Evolutionary conservation across 371 early-diverging fungal genomes (phyloP), one percentile per base, ranked within the genome.

Genomic region (Globomyces sp.): DNA sequence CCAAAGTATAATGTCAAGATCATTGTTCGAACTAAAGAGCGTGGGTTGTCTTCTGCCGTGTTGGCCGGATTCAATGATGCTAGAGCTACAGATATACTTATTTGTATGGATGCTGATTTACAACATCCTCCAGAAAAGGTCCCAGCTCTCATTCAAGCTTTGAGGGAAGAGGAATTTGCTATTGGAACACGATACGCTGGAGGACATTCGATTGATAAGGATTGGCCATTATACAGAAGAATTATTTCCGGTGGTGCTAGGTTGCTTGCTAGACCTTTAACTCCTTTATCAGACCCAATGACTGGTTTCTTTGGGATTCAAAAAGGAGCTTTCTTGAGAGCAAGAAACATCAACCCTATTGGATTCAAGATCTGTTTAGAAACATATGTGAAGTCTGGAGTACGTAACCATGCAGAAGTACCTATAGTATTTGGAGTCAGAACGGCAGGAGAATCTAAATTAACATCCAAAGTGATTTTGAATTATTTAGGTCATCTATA

Each of bases 61-160:
- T 5, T 58, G 59, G 43, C 43, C 13, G 59, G 59, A 41, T 58
- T 58, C 34, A 6, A 58, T 6, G 59, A 58, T 13, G 59, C 59
- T 4, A 13, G 44, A 41, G 59, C 43, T 41, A 24, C 24, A 24
- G 41, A 1, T 13, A 10, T 58, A 44, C 13, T 58, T 6, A 6
- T 58, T 6, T 58, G 59, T 44, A 58, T 58, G 59, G 59, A 58
- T 41, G 59, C 59, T 11, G 59, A 58, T 41, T 41, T 58, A 8
- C 59, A 58, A 44, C 59, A 58, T 41, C 59, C 59, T 4, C 59
- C 59, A 13, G 59, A 58, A 41, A 37, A 37, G 8, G 59, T 58
- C 4, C 59, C 59, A n/a, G 59, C 4, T 10, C 34, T 58, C 43
- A 11, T 41, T n/a, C n/a, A 58, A 44, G 5, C 5, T 5, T 44